phyloP scores from a whole-genome alignment of 306 rosid species.

The Inga oerstediana region DNA sequence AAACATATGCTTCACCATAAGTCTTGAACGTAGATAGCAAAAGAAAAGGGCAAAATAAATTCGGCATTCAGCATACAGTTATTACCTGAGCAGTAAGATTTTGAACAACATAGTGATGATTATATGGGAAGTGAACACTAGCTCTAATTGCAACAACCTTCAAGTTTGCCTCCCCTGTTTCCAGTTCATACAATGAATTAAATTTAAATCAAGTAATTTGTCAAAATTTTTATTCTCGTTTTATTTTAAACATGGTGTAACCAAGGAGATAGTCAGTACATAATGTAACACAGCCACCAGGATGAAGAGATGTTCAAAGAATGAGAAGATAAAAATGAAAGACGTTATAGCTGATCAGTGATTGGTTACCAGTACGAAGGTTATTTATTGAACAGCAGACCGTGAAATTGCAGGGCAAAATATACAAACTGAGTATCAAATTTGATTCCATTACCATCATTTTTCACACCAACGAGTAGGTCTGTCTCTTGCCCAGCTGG shows the following conservation, averaged over 20 bases:
- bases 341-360: constrained; percentile 1
- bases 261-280: neutral
- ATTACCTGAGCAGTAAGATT: constrained; percentile 88
- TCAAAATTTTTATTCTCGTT: constrained; percentile 13
- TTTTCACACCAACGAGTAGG: constrained; percentile 80
- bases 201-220: constrained; percentile 36
- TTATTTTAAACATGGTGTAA: constrained; percentile 1
- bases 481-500: constrained; percentile 88
- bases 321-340: constrained; percentile 3
- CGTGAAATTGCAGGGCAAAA: constrained; percentile 12
- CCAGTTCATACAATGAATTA: constrained; percentile 38
- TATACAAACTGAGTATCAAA: neutral
- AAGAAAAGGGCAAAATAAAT: neutral
- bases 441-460: constrained; percentile 65
- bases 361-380: neutral
- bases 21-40: neutral
- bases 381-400: neutral
- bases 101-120: constrained; percentile 77
- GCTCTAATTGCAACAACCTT: constrained; percentile 82
- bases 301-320: constrained; percentile 5
- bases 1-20: neutral
- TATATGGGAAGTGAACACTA: constrained; percentile 81
- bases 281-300: neutral
- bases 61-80: constrained; percentile 1
- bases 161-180: constrained; percentile 79